Percentiles rank a stretch among this genome's conserved stretches.
Evolutionary conservation across 768 basidiomycete species (phyloP).

Genomic region (Tremella fuciformis): DNA sequence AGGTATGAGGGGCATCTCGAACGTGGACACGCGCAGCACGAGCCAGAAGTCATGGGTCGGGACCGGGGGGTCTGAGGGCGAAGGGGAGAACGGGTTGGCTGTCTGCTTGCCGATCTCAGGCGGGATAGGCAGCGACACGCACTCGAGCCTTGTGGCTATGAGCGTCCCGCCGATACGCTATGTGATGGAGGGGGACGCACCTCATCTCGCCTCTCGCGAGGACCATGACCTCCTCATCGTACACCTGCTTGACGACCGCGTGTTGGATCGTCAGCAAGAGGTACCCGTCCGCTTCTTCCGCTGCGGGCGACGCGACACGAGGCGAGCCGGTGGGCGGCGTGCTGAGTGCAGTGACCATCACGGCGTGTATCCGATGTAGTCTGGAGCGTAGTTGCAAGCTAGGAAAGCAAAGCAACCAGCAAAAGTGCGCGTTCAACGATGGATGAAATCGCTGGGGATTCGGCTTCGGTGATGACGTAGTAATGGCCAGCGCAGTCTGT

Average conservation of each 20-base stretch:
- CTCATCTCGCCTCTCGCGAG: constrained; percentile 44
- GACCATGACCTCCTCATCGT: constrained; percentile 33
- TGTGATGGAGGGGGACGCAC: constrained; percentile 14
- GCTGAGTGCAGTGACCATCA: neutral
- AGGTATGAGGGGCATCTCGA: constrained; percentile 66
- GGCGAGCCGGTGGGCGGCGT: constrained; percentile 2
- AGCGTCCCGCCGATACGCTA: neutral
- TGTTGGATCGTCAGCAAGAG: constrained; percentile 47
- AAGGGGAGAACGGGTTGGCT: constrained; percentile 48
- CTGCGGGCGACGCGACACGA: constrained; percentile 25
- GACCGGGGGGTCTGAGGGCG: constrained; percentile 37
- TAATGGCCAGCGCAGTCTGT: too few relatives aligned
- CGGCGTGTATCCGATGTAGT: neutral
- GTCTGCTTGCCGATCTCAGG: constrained; percentile 41
- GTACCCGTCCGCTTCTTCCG: constrained; percentile 40
- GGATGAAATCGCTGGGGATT: constrained; percentile 3
- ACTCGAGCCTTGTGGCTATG: constrained; percentile 60
- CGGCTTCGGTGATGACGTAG: constrained; percentile 5
- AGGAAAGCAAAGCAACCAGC: neutral
- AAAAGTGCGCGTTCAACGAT: neutral
- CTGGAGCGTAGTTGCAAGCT: neutral
- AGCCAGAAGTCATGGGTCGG: constrained; percentile 64
- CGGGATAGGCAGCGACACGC: constrained; percentile 58
- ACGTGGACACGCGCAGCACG: constrained; percentile 60
- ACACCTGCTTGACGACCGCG: constrained; percentile 46